These are phyloP conservation scores for Syncephalastrum racemosum DNA, from an alignment of 371 early-diverging fungal genomes.

Conservation along the genomic window DNA sequence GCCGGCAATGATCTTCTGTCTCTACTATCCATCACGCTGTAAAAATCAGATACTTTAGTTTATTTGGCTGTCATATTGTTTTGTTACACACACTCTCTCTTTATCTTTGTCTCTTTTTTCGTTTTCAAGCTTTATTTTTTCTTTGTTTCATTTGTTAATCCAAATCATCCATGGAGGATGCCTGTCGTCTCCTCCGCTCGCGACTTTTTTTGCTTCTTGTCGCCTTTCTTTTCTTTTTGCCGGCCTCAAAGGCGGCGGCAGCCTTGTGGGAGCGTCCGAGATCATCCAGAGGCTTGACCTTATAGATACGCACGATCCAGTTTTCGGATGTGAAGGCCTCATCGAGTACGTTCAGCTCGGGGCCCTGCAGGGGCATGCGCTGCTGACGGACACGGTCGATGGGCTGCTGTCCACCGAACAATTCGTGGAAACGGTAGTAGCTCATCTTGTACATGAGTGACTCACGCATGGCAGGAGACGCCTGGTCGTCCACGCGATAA, in stretches of 20 bases:
- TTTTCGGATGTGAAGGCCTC: conserved; percentile 92
- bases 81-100: too few species aligned
- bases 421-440: conserved; percentile 91
- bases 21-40: too few species aligned
- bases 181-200: conserved; percentile 38
- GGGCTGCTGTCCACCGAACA: conserved; percentile 75
- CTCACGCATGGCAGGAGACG: conserved; percentile 87
- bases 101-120: too few species aligned
- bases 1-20: too few species aligned
- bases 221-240: conserved; percentile 47
- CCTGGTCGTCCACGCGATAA: conserved; percentile 91
- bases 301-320: conserved; percentile 97
- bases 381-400: conserved; percentile 90
- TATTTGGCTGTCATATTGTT: too few species aligned
- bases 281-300: conserved; percentile 91
- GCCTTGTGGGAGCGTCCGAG: conserved; percentile 80
- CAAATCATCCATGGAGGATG: conserved; percentile 19
- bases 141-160: conserved; percentile 7
- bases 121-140: too few species aligned
- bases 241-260: conserved; percentile 64
- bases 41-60: too few species aligned
- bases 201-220: conserved; percentile 40
- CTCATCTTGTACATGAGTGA: conserved; percentile 96
- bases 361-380: conserved; percentile 71
- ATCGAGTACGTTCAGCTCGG: conserved; percentile 83